Evolutionary conservation across 129 eudicot species (phyloP).

Genomic region (Saposhnikovia divaricata): DNA sequence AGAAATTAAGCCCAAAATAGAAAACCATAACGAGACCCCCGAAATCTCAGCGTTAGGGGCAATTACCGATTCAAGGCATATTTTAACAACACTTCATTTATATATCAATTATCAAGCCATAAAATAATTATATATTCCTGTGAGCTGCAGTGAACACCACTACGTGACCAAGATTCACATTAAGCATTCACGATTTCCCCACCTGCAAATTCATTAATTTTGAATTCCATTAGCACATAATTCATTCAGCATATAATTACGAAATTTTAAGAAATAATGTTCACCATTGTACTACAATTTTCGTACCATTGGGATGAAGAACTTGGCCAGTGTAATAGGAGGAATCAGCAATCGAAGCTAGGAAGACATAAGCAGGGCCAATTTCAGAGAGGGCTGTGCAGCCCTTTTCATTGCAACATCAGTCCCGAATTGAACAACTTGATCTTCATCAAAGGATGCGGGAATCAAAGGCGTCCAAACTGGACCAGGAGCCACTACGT

Average conservation of each 20-base stretch:
- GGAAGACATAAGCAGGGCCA: slow-evolving; percentile 65
- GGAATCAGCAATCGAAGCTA: slow-evolving; percentile 65
- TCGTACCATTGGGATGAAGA: slow-evolving; percentile 76
- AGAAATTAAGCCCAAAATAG: too few relatives aligned
- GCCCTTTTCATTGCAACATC: slow-evolving; percentile 85
- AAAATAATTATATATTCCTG: too few relatives aligned
- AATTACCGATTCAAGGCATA: too few relatives aligned
- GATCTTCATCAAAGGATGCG: slow-evolving; percentile 56
- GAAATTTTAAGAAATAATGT: not conserved
- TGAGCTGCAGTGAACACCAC: too few relatives aligned
- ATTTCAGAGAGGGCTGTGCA: slow-evolving; percentile 73
- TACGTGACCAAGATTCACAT: not conserved
- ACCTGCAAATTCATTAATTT: not conserved
- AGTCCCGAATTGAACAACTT: slow-evolving; percentile 42
- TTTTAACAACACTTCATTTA: too few relatives aligned
- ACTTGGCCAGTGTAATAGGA: slow-evolving; percentile 81
- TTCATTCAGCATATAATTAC: not conserved
- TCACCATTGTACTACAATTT: not conserved
- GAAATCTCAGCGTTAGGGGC: too few relatives aligned
- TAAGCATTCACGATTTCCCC: not conserved
- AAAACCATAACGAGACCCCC: too few relatives aligned
- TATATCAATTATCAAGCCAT: too few relatives aligned
- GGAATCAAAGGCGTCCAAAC: slow-evolving; percentile 92
- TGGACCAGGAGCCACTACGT: slow-evolving; percentile 93
- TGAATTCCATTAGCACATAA: not conserved